Percentiles rank a stretch among this genome's conserved stretches.
Conservation (phyloP, 345 rosid genomes). For the Draba incana region DNA sequence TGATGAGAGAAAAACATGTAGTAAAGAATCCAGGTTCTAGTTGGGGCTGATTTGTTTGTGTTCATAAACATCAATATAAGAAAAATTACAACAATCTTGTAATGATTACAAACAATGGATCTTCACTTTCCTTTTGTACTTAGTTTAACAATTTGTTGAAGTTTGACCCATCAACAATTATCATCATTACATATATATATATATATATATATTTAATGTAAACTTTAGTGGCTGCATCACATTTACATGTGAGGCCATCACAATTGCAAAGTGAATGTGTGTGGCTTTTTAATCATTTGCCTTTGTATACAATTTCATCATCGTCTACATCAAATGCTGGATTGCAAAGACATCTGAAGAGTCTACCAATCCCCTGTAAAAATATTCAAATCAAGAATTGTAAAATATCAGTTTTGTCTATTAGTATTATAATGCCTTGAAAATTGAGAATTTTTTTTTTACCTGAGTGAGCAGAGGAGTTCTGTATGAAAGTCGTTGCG, state of each 20-base stretch:
- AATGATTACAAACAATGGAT: constrained; percentile 30
- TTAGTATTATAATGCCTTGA: not conserved
- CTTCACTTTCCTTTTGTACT: not conserved
- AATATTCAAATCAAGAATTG: not conserved
- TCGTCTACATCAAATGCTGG: constrained; percentile 97
- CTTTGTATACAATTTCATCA: constrained; percentile 82
- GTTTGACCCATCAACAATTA: constrained; percentile 33
- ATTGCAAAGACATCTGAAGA: constrained; percentile 94
- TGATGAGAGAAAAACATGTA: constrained; percentile 31
- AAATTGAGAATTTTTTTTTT: not conserved
- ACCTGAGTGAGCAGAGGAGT: constrained; percentile 92
- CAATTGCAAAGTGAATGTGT: constrained; percentile 16
- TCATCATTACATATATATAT: constrained; percentile 35
- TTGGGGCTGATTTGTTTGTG: constrained; percentile 31
- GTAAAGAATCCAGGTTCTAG: constrained; percentile 36
- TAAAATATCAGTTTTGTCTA: not conserved
- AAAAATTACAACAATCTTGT: constrained; percentile 20
- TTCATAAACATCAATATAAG: too few species aligned
- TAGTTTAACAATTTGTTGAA: constrained; percentile 30
- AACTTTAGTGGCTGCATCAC: constrained; percentile 29
- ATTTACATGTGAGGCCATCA: constrained; percentile 34
- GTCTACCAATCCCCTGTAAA: constrained; percentile 90
- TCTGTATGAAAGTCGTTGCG: constrained; percentile 67
- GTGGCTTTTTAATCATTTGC: constrained; percentile 54
- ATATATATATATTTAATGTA: too few species aligned